Evolutionary conservation across 78 protist species (phyloP).

Genomic region (Mantamonas sphyraenae): DNA sequence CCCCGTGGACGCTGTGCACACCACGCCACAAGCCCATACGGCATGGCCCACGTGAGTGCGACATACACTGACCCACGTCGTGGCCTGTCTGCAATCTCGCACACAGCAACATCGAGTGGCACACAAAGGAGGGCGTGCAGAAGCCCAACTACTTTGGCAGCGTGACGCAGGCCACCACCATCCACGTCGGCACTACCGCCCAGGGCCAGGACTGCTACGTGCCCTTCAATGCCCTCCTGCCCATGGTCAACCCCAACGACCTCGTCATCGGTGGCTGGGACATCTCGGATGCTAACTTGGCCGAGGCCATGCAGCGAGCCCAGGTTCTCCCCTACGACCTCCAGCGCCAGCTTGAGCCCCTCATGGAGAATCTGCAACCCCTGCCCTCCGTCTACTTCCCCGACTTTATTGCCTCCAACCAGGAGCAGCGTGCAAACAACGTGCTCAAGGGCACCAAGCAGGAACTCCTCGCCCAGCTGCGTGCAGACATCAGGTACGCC

Average conservation of each 20-base stretch:
- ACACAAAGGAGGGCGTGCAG: conserved; percentile 69
- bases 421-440: conserved; percentile 93
- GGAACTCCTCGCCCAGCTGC: conserved; percentile 81
- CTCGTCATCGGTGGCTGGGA: conserved; percentile 99
- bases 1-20: too few relatives aligned
- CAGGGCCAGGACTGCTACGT: conserved; percentile 71
- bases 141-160: conserved; percentile 94
- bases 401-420: conserved; percentile 98
- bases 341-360: conserved; percentile 79
- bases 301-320: conserved; percentile 93
- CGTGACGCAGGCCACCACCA: conserved; percentile 83
- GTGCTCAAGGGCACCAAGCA: conserved; percentile 73
- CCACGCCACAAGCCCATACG: background rate
- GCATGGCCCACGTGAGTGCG: background rate
- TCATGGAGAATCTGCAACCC: conserved; percentile 78
- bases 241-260: conserved; percentile 97
- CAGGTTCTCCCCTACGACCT: conserved; percentile 85
- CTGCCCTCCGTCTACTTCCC: conserved; percentile 91
- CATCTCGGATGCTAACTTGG: conserved; percentile 74
- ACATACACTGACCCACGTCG: too few relatives aligned
- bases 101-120: conserved; percentile 72
- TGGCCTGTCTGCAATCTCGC: too few relatives aligned
- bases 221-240: conserved; percentile 82
- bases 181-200: too few relatives aligned
- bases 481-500: conserved; percentile 91